Base-by-base conservation (phyloP, 768 basidiomycete genomes). In the Leucogyrophana mollusca region DNA sequence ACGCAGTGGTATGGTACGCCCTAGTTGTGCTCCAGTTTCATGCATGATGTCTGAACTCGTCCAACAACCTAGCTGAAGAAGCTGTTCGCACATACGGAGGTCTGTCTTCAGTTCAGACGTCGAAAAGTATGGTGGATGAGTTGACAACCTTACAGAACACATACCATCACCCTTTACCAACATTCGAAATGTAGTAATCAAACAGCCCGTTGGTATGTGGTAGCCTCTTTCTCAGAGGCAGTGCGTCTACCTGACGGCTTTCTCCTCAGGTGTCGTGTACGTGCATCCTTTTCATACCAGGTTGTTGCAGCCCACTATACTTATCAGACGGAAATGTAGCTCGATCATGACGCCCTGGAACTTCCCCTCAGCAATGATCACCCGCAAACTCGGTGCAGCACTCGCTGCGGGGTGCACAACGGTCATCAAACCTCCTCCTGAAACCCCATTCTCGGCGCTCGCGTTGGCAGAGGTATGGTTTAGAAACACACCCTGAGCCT, bases 341-440 rank as follows among this genome's bases (percentile, higher is more conserved):
- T 84, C 85, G 5, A 88, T 91, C 52, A 54, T 90, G 34, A 90
- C 88, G 1, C 88, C 88, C 27, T 90, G 89, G 90, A 94, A 96
- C 67, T 97, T 96, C 71, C 94, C 94, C 2, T 91, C 88, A 20
- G 90, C 92, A 0, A 94, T 94, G 91, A 88, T 92, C 17, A 87
- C 88, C 1, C 85, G 92, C n/a, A 94, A 94, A 65, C 71, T 93
- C 13, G 90, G 82, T 21, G 82, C 91, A 22, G 92, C 90, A 18
- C 78, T 98, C 13, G 95, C 94, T 2, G 93, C 93, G 13, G 96
- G 96, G n/a, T 97, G 95, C 62, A 96, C 95, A 0, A 78, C 85
- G 0, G 94, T 99, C 38, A 84, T 97, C 65, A 98, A 98, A 57
- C 94, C 94, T 2, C 86, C 96, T 1, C 80, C 92, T 1, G 96